phyloP scores from a whole-genome alignment of 2,329 filamentous ascomycete species.

The Allantophomopsis cytisporea region DNA sequence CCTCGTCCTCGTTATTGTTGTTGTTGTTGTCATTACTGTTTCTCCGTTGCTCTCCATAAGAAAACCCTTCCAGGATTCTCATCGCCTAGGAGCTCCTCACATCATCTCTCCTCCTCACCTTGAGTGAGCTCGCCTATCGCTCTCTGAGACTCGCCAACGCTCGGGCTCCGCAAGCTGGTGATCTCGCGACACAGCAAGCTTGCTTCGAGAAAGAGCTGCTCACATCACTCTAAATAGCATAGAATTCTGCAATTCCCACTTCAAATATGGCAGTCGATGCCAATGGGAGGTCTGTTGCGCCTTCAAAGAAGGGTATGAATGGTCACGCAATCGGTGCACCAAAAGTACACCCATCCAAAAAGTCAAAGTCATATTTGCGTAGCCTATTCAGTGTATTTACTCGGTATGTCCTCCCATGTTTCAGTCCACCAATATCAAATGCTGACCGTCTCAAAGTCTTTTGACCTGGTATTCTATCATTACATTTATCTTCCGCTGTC shows the following conservation, averaged over 20 bases:
- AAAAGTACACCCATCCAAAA: conserved; percentile 16
- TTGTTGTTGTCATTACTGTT: no score
- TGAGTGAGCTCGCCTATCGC: no score
- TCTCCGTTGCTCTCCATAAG: no score
- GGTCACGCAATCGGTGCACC: conserved; percentile 20
- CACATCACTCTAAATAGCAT: conserved; percentile 1
- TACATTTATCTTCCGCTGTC: conserved; percentile 73
- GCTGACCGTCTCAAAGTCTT: conserved; percentile 35
- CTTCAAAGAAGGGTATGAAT: conserved; percentile 19
- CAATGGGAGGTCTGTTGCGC: conserved; percentile 21
- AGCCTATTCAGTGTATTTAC: conserved; percentile 34
- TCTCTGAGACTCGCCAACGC: no score
- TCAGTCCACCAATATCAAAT: not conserved
- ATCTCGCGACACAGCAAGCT: not conserved
- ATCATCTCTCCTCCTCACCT: no score
- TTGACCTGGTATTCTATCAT: conserved; percentile 77
- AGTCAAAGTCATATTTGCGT: conserved; percentile 5
- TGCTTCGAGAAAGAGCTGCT: conserved; percentile 7
- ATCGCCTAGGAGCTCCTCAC: no score
- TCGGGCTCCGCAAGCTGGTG: no score
- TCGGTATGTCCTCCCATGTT: conserved; percentile 28
- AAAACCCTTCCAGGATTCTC: no score
- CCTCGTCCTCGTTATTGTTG: no score
- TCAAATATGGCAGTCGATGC: conserved; percentile 22
- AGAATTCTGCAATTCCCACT: not conserved